Base-by-base conservation (phyloP, 179 eudicot species). In the Dionaea muscipula region DNA sequence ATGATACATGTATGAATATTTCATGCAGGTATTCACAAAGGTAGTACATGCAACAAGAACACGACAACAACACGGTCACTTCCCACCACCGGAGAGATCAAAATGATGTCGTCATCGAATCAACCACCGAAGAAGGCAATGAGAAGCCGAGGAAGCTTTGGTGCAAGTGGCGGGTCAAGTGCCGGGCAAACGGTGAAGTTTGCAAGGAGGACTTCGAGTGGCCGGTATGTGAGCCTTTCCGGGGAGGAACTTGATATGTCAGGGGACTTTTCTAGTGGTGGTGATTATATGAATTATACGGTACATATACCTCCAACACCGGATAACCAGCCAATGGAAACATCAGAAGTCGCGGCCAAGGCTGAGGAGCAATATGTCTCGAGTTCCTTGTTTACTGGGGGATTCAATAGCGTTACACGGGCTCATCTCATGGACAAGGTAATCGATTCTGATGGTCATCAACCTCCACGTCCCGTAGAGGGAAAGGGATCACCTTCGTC, bases 391-490 rank as follows among this genome's bases (percentile, higher is more conserved):
- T 81, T 81, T 50, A 81, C 86, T 0, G 86, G 86, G 0, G 86
- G 86, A 27, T 81, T 81, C 39, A 81, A 81, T 19, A 78, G 83
- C 38, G 83, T 78, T 6, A 78, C 86, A 0, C 79, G 86, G 2
- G 83, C 86, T 24, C 86, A 81, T 64, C 72, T 81, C 16, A 78
- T 81, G 86, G 86, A 78, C 36, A 81, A 81, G 70, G 83, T 78
- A 45, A 78, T 68, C 10, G 86, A 81, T 21, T 73, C 79, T 10
- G 76, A 75, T 63, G 82, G 68, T 10, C 60, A 16, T 57, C 77
- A 73, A 5, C n/a, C n/a, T n/a, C n/a, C n/a, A n/a, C n/a, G n/a
- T n/a, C n/a, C 53, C 22, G 0, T 53, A 31, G 3, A 25, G 4
- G 53, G 77, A 78, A 0, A 79, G 81, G 23, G 48, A 75, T 17